These are phyloP conservation scores for Hypomontagnella monticulosa DNA, from an alignment of 495 filamentous ascomycete species.

Conservation along the genomic window DNA sequence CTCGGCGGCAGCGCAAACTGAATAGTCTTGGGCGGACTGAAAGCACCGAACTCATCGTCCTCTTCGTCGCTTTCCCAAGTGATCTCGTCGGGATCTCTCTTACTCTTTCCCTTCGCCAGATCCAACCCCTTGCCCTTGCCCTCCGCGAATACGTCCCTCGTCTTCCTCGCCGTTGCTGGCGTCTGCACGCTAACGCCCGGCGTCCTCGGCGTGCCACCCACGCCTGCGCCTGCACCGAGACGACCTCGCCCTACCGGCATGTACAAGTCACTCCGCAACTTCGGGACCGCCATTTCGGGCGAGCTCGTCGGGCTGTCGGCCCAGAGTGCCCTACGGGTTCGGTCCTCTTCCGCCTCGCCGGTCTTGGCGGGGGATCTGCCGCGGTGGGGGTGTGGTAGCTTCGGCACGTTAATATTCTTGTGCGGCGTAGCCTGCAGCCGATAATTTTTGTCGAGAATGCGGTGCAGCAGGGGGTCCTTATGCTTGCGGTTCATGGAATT, in stretches of 20 bases:
- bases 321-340: constrained; percentile 47
- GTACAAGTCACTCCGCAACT: constrained; percentile 86
- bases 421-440: constrained; percentile 91
- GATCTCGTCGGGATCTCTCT: constrained; percentile 58
- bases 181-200: constrained; percentile 86
- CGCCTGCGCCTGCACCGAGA: constrained; percentile 13
- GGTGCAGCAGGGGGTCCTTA: constrained; percentile 82
- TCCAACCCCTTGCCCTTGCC: constrained; percentile 38
- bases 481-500: constrained; percentile 58
- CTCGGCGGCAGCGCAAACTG: constrained; percentile 93
- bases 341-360: constrained; percentile 50
- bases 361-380: constrained; percentile 41
- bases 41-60: constrained; percentile 70
- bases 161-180: constrained; percentile 59
- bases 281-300: constrained; percentile 79
- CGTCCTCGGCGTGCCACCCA: constrained; percentile 58
- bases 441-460: constrained; percentile 91
- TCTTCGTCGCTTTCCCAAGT: constrained; percentile 72
- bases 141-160: constrained; percentile 54
- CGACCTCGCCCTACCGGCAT: constrained; percentile 59
- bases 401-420: constrained; percentile 43
- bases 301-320: constrained; percentile 75
- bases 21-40: constrained; percentile 96
- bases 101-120: constrained; percentile 46
- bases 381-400: constrained; percentile 25